Conservation (phyloP, 257 asterid genomes). For the Orobanche coerulescens region DNA sequence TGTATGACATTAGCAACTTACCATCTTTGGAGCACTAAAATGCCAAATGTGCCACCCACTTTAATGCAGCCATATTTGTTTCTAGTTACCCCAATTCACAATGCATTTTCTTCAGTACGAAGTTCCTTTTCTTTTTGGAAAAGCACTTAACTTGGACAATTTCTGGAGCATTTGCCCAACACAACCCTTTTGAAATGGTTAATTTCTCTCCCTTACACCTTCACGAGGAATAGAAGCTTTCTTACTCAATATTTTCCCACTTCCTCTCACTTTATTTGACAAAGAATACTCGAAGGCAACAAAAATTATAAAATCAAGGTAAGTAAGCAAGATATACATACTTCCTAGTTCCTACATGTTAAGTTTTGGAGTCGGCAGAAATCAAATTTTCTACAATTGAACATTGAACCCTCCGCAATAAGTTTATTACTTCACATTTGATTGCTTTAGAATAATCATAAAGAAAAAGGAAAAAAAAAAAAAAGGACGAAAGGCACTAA, state of each 20-base stretch:
- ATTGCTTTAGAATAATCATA: background rate
- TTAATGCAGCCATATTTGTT: background rate
- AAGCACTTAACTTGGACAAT: background rate
- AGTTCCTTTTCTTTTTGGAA: background rate
- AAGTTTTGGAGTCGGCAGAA: background rate
- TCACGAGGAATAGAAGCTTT: background rate
- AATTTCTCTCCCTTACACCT: background rate
- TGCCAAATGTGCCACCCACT: background rate
- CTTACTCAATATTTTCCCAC: background rate
- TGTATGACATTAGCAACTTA: no score
- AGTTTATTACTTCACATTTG: background rate
- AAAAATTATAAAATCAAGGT: background rate
- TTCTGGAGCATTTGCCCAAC: background rate
- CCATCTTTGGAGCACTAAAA: no score
- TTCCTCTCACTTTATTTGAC: no score
- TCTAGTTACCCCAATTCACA: background rate
- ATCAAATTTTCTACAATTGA: background rate
- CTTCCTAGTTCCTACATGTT: background rate
- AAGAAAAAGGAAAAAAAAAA: background rate
- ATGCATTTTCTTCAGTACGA: background rate
- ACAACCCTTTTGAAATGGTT: background rate
- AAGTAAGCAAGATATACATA: slow-evolving; percentile 2
- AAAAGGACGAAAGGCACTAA: background rate
- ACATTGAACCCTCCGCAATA: background rate
- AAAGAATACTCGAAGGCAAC: no score